Base-by-base conservation (phyloP, 768 basidiomycete species). In the Hydnomerulius pinastri region DNA sequence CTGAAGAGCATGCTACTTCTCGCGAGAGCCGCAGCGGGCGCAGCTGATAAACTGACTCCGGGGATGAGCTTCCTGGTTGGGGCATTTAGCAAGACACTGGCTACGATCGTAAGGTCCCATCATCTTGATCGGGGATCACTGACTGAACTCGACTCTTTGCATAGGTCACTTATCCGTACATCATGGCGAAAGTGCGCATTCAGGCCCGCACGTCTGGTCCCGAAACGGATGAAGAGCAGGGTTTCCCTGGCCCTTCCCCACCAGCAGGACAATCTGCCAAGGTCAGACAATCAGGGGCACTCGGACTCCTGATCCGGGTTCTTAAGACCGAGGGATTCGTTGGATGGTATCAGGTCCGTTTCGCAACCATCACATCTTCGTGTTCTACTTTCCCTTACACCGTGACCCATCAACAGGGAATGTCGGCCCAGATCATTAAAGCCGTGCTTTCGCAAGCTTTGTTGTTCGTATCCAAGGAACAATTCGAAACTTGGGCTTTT, bases 381-480 rank as follows among this genome's bases (percentile, higher is more conserved):
- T 36, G 36, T 35, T 12, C 20, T 25, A 13, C 7, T 40, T 13
- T 28, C n/a, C n/a, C 38, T 12, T 46, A 21, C 50, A 48, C n/a
- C 35, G 10, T 38, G 25, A 33, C 32, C 35, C 30, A 44, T 29
- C 46, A 41, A 40, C 69, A 95, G 87, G 97, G 97, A 10, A 95
- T 99, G 90, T 79, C 87, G 57, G 95, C 97, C 0, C 97, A 99
- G 69, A 94, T 98, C 50, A 79, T 84, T 43, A 99, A 99, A 68
- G 97, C 96, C 0, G 95, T 98, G 11, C 72, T 99, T 12, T 90
- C 92, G 7, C 97, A 99, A 69, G 96, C 94, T 2, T 77, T 99
- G 56, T 72, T 98, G 46, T 99, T 99, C 76, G 88, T 96, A 75
- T 91, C 93, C 56, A 99, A 99, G 71, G 96, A 98, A 62, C 90